Conservation (phyloP, 176 grass and related monocot genomes). For the Avena sativa region DNA sequence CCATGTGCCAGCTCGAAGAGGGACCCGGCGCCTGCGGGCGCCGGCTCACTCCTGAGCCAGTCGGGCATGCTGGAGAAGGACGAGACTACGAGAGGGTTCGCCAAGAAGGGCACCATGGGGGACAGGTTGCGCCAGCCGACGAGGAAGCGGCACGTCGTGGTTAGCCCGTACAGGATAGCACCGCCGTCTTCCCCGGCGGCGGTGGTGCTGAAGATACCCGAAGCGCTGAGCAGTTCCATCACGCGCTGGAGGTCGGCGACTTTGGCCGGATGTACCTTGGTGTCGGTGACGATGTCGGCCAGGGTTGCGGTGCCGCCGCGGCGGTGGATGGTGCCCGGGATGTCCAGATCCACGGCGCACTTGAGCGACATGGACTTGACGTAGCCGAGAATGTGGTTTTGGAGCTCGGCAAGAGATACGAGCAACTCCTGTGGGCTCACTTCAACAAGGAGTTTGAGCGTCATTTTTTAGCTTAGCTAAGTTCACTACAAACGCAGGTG, state of each 20-base stretch:
- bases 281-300: constrained; percentile 9
- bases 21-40: not conserved
- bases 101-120: constrained; percentile 15
- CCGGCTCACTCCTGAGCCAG: constrained; percentile 22
- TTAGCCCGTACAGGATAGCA: not conserved
- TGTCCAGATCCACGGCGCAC: not conserved
- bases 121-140: not conserved
- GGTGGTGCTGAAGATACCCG: constrained; percentile 24
- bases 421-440: constrained; percentile 39
- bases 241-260: not conserved
- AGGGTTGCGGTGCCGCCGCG: not conserved
- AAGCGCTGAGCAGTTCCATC: not conserved
- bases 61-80: constrained; percentile 42
- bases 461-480: constrained; percentile 22
- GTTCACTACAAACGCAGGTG: not conserved
- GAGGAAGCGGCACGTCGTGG: constrained; percentile 1
- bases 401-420: constrained; percentile 22
- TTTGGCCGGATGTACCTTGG: not conserved
- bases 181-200: not conserved
- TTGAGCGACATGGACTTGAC: constrained; percentile 1
- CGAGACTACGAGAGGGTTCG: constrained; percentile 11
- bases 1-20: constrained; percentile 10
- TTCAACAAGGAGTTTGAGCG: constrained; percentile 36
- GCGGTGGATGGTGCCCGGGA: not conserved
- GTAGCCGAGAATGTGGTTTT: constrained; percentile 20